Conservation (phyloP, 2,329 filamentous ascomycete genomes). For the Colletotrichum brevisporum region DNA sequence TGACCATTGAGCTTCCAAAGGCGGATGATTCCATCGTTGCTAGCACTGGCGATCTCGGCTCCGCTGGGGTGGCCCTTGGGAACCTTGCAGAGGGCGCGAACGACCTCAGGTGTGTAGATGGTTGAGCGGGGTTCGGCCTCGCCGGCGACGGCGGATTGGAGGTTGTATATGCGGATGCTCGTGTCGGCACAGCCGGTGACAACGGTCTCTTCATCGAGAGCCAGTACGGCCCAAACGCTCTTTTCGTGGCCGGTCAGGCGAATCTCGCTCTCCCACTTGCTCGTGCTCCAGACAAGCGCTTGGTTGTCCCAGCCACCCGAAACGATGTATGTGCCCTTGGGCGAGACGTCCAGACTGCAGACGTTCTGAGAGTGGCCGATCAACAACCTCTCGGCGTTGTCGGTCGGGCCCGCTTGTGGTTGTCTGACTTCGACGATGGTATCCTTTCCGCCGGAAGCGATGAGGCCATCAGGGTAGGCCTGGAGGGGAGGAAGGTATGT, state of each 20-base stretch:
- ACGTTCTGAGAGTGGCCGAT: slow-evolving; percentile 91
- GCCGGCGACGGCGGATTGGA: slow-evolving; percentile 71
- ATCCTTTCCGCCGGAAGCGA: slow-evolving; percentile 91
- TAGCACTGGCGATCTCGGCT: slow-evolving; percentile 94
- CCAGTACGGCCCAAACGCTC: slow-evolving; percentile 92
- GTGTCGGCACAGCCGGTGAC: slow-evolving; percentile 96
- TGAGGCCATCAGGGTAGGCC: slow-evolving; percentile 81
- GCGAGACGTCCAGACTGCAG: slow-evolving; percentile 85
- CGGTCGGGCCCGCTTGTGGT: slow-evolving; percentile 74
- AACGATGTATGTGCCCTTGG: slow-evolving; percentile 80
- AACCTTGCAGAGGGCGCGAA: slow-evolving; percentile 90
- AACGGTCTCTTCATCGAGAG: slow-evolving; percentile 83
- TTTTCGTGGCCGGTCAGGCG: slow-evolving; percentile 79
- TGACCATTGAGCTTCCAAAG: slow-evolving; percentile 88
- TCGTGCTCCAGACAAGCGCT: slow-evolving; percentile 88
- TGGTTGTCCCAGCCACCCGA: slow-evolving; percentile 96
- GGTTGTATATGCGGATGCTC: slow-evolving; percentile 86
- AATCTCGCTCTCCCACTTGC: slow-evolving; percentile 84
- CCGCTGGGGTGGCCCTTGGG: slow-evolving; percentile 81
- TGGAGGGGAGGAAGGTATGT: slow-evolving; percentile 80
- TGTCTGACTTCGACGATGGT: slow-evolving; percentile 92
- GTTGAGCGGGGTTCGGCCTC: slow-evolving; percentile 66
- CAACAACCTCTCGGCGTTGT: slow-evolving; percentile 88
- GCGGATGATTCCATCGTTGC: slow-evolving; percentile 91
- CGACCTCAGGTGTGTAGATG: slow-evolving; percentile 81